Percentiles rank a stretch among this genome's conserved stretches.
These are phyloP conservation scores for Kuraishia floccosa DNA, from an alignment of 805 yeast species.

Conservation along the genomic window DNA sequence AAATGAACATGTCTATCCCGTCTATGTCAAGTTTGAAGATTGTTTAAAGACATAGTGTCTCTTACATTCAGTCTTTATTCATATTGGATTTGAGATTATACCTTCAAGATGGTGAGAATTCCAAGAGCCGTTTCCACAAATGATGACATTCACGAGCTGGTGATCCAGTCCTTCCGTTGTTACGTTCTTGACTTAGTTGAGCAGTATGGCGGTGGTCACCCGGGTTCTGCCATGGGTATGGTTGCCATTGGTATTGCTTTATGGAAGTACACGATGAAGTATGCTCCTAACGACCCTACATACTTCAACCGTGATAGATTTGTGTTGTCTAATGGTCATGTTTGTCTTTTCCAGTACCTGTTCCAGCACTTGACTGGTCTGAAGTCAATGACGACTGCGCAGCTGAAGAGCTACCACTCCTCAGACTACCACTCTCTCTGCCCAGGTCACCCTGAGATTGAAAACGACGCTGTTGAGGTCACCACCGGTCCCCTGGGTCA, in stretches of 20 bases:
- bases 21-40: too few relatives aligned
- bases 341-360: conserved; percentile 20
- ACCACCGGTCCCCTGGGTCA: conserved; percentile 30
- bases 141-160: conserved; percentile 15
- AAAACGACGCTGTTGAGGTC: conserved; percentile 22
- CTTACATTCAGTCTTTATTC: too few relatives aligned
- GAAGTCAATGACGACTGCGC: conserved; percentile 20
- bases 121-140: conserved; percentile 13
- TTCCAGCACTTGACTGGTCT: conserved; percentile 19
- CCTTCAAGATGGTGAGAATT: too few relatives aligned
- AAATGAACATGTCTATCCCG: too few relatives aligned
- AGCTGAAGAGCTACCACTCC: conserved; percentile 21
- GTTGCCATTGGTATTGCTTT: conserved; percentile 24
- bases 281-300: conserved; percentile 17
- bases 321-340: conserved; percentile 25
- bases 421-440: conserved; percentile 12
- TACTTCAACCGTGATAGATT: conserved; percentile 25
- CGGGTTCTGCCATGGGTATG: conserved; percentile 32
- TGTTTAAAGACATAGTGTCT: too few relatives aligned
- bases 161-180: conserved; percentile 14
- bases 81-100: too few relatives aligned
- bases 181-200: conserved; percentile 16
- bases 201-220: conserved; percentile 28
- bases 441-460: conserved; percentile 31
- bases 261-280: conserved; percentile 22